Conservation (phyloP, 495 filamentous ascomycete species). For the Bacidia rubella region DNA sequence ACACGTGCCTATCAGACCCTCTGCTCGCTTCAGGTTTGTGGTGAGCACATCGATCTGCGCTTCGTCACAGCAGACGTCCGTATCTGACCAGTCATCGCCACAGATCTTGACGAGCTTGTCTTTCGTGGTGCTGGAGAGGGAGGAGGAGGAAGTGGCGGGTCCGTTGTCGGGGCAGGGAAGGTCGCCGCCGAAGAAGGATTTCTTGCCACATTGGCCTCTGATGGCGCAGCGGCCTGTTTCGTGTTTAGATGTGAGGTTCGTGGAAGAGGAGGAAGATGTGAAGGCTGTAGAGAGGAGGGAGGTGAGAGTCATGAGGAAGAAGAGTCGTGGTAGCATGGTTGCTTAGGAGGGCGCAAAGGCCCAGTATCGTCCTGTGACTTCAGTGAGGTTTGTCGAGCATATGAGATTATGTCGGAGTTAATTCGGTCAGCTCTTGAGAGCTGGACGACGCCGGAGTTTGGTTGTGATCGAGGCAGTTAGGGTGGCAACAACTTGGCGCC, state of each 20-base stretch:
- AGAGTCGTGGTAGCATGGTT: not conserved
- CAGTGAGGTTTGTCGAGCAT: not conserved
- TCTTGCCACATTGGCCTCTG: conserved; percentile 78
- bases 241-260: conserved; percentile 45
- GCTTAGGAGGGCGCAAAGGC: not conserved
- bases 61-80: conserved; percentile 66
- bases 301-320: not conserved
- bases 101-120: conserved; percentile 74
- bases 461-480: not conserved
- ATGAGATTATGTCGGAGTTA: not conserved
- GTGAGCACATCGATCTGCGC: conserved; percentile 59
- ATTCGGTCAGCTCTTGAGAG: not conserved
- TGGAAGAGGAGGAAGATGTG: not conserved
- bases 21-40: conserved; percentile 72
- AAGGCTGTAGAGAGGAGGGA: not conserved
- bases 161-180: conserved; percentile 93
- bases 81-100: conserved; percentile 69
- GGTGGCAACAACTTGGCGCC: not conserved
- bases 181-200: conserved; percentile 73
- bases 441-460: not conserved
- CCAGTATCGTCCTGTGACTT: not conserved
- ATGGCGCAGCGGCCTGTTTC: conserved; percentile 85
- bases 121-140: conserved; percentile 41
- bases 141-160: conserved; percentile 52
- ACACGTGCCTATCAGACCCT: conserved; percentile 77